Base-by-base conservation (phyloP, 768 basidiomycete genomes). In the Boletus sp. region DNA sequence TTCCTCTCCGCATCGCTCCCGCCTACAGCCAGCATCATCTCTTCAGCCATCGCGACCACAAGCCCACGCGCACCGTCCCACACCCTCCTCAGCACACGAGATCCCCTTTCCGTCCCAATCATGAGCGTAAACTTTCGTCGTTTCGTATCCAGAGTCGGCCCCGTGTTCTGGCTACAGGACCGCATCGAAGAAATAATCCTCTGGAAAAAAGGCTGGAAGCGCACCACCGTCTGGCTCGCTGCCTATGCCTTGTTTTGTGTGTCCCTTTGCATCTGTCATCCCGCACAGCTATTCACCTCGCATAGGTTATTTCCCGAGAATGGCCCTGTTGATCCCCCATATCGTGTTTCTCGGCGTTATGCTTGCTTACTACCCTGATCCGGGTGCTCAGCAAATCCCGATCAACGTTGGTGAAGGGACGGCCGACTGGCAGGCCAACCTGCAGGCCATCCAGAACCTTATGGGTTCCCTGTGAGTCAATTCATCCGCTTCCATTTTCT, bases 131-230 rank as follows among this genome's bases (percentile, higher is more conserved):
- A 63, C 40, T 94, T 94, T 66, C 81, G 86, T 59, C 77, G 91
- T 24, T 95, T 96, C n/a, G 81, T 94, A 4, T 80, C 84, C 7
- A 85, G 80, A 62, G 77, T 84, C 4, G 90, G 91, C 1, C 87
- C 90, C 0, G 73, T 94, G 7, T 96, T 95, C 65, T 96, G 93
- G 94, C 60, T 95, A 18, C 91, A 92, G 72, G 94, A 97, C 67
- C 75, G 94, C 1, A 66, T 91, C 14, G 94, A 96, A 69, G 94
- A 95, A 73, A 78, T 94, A 4, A 54, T 95, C 4, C 76, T 90
- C 60, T 95, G 94, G 94, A 86, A 82, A 68, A 80, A 81, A 45
- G 86, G 87, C 0, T 87, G 85, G 87, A 81, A 79, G 64, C 76
- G 82, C 41, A 94, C 94, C 1, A 67, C 75, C 40, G 79, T 83